Percentiles rank a stretch among this genome's conserved stretches.
Conservation (phyloP, 768 basidiomycete species). For the Pleurotus cornucopiae region DNA sequence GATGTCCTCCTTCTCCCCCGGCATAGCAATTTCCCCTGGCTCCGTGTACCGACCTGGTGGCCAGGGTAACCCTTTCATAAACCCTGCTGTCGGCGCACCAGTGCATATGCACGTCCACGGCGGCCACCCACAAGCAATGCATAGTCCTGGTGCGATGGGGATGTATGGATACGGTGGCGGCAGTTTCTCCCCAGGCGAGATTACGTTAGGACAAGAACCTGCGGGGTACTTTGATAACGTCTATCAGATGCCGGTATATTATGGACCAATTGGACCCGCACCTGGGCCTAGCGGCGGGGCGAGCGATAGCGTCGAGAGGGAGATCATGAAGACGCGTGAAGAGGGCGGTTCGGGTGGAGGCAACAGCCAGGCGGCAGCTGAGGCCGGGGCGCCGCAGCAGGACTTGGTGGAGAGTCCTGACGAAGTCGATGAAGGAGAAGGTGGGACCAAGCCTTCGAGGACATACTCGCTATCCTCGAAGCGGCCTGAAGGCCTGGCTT, state of each 20-base stretch:
- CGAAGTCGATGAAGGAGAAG: not conserved
- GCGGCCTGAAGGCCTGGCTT: not conserved
- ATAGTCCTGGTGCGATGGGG: constrained; percentile 18
- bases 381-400: not conserved
- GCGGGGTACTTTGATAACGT: constrained; percentile 41
- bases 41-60: constrained; percentile 60
- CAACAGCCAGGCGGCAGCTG: not conserved
- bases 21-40: constrained; percentile 67
- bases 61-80: constrained; percentile 36
- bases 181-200: constrained; percentile 21
- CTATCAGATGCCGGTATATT: constrained; percentile 29
- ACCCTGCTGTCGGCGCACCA: constrained; percentile 44
- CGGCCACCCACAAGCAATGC: constrained; percentile 9
- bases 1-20: constrained; percentile 57
- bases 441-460: not conserved
- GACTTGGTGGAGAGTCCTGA: not conserved
- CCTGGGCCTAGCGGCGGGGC: constrained; percentile 2
- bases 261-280: constrained; percentile 3
- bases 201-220: constrained; percentile 21
- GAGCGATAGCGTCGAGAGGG: constrained; percentile 24
- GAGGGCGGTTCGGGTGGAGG: not conserved
- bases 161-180: constrained; percentile 23
- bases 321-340: constrained; percentile 27
- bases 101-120: constrained; percentile 22
- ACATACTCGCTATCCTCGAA: constrained; percentile 1